These are phyloP conservation scores for Exophiala sideris DNA, from an alignment of 2,329 filamentous ascomycete genomes.

Conservation along the genomic window DNA sequence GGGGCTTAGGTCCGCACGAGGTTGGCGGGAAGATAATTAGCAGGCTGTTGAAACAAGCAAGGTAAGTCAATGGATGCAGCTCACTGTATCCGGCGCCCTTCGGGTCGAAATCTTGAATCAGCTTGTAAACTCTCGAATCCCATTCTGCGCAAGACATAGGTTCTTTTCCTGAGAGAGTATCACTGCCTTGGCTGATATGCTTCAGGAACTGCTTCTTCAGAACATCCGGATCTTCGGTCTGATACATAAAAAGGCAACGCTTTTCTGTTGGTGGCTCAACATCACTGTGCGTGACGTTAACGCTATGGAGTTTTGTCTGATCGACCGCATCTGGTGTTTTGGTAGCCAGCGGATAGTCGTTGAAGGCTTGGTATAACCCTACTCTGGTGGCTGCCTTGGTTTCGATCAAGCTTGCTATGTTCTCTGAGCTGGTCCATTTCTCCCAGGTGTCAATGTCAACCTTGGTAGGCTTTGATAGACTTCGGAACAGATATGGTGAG, in stretches of 20 bases:
- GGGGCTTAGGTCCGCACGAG: neutral
- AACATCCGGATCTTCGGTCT: neutral
- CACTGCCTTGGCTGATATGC: neutral
- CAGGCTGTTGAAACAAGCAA: neutral
- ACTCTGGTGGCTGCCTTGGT: neutral
- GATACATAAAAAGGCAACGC: conserved; percentile 2
- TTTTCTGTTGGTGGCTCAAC: conserved; percentile 6
- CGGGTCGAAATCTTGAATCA: conserved; percentile 6
- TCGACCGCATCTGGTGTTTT: neutral
- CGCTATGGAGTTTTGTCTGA: conserved; percentile 2
- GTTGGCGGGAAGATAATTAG: too few relatives aligned
- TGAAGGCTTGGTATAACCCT: conserved; percentile 1
- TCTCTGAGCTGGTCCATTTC: conserved; percentile 2
- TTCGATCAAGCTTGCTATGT: neutral
- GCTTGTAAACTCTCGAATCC: conserved; percentile 5
- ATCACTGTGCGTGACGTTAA: neutral
- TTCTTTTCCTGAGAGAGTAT: neutral
- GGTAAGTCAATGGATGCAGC: neutral
- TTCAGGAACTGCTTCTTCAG: neutral
- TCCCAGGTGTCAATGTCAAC: neutral
- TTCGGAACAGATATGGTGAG: neutral
- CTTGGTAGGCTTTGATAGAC: neutral
- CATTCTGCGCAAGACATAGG: neutral
- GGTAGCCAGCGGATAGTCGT: conserved; percentile 2
- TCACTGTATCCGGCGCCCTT: conserved; percentile 1